phyloP scores from a whole-genome alignment of 2,329 filamentous ascomycete species.

The Ceratocystis papillata region DNA sequence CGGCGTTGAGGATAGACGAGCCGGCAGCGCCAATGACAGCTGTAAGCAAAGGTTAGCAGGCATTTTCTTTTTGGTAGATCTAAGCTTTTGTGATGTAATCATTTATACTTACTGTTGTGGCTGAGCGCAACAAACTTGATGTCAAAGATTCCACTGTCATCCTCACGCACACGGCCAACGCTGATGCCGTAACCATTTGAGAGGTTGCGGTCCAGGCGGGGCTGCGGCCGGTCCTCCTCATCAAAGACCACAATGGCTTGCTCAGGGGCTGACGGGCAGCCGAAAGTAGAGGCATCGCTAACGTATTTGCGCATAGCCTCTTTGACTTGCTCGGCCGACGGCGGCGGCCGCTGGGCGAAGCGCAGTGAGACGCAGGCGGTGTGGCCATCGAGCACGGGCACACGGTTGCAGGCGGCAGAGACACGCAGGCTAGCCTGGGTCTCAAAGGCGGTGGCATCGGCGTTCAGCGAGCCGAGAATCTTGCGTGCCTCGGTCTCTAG shows the following conservation, averaged over 20 bases:
- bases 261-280: conserved; percentile 75
- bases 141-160: conserved; percentile 82
- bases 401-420: conserved; percentile 82
- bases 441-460: conserved; percentile 59
- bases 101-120: conserved; percentile 51
- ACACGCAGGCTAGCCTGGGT: conserved; percentile 66
- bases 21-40: conserved; percentile 93
- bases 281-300: conserved; percentile 69
- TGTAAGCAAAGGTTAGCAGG: conserved; percentile 36
- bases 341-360: conserved; percentile 65
- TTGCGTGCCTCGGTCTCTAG: conserved; percentile 89
- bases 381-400: conserved; percentile 90
- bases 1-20: conserved; percentile 87
- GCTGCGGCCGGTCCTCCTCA: conserved; percentile 81
- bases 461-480: conserved; percentile 71
- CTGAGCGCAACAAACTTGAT: conserved; percentile 89
- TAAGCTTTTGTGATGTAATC: not conserved
- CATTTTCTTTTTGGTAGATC: conserved; percentile 2
- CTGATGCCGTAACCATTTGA: conserved; percentile 81
- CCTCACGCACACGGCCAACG: conserved; percentile 75
- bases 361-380: conserved; percentile 84
- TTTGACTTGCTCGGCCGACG: conserved; percentile 64
- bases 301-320: conserved; percentile 70
- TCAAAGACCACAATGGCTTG: conserved; percentile 81
- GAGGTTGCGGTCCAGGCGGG: conserved; percentile 76